A percentile compares a stretch with the other conserved stretches of the same genome.
These are phyloP conservation scores for Nicotiana knightiana DNA, from an alignment of 257 asterid genomes.

Conservation along the genomic window DNA sequence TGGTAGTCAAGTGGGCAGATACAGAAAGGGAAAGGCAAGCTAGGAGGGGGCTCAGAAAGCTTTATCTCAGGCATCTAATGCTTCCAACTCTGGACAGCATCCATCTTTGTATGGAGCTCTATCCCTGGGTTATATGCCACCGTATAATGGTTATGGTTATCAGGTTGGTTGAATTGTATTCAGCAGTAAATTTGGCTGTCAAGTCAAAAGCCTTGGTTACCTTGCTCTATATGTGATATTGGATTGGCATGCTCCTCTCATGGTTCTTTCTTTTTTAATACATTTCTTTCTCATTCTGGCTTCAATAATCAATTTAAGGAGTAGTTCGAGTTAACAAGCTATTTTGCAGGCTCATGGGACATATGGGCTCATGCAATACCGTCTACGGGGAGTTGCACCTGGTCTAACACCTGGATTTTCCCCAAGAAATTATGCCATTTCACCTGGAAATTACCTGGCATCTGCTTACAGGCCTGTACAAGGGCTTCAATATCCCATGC, in stretches of 20 bases:
- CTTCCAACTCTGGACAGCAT: constrained; percentile 62
- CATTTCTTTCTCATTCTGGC: constrained; percentile 14
- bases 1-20: constrained; percentile 99
- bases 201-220: neutral
- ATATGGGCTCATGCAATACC: constrained; percentile 79
- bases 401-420: constrained; percentile 56
- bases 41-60: constrained; percentile 88
- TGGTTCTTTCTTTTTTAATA: constrained; percentile 8
- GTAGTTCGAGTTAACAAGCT: constrained; percentile 28
- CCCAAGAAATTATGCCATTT: constrained; percentile 55
- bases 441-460: constrained; percentile 54
- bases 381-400: constrained; percentile 53
- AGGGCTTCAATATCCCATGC: constrained; percentile 62
- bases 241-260: neutral
- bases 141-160: constrained; percentile 84
- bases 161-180: constrained; percentile 54
- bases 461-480: constrained; percentile 52
- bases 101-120: constrained; percentile 69
- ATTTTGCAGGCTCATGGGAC: constrained; percentile 68
- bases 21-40: constrained; percentile 95
- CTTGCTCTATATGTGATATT: neutral
- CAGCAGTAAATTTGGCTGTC: neutral
- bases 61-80: constrained; percentile 46
- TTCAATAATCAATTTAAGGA: constrained; percentile 15
- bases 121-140: constrained; percentile 79